Evolutionary conservation across 208 protist species (phyloP), one percentile per base, ranked within the genome.

Genomic region (Trypanosoma conorhini): DNA sequence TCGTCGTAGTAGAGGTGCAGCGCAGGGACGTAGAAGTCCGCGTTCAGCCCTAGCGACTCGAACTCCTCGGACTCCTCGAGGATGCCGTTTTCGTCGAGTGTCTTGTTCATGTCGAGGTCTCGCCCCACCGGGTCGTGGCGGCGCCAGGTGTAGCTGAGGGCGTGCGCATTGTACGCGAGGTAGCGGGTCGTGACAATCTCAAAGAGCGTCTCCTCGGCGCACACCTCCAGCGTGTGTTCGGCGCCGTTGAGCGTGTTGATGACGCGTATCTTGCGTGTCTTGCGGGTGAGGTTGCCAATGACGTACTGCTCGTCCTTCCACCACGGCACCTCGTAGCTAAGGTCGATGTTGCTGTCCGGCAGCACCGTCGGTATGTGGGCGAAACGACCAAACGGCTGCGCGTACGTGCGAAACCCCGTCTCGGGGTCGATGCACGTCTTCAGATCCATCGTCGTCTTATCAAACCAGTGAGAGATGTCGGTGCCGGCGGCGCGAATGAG

Each of bases 1-100:
- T 98, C 96, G 66, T 98, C 93, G 74, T 93, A 98, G 82, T 98
- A 98, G 12, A 98, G 71, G 67, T 97, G 93, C 28, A 98, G 78
- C 30, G 93, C 92, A 8, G 96, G 94, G 38, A 95, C 89, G 82
- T 98, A 97, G 72, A 89, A 96, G 73, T 98, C 93, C 15, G 92
- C 88, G 59, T 94, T 92, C 28, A 98, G 81, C 5, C 89, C 91
- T 13, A 98, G 63, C 57, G 82, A 81, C 74, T 95, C 92, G 67
- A 97, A 97, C 15, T 93, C 71, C 40, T 95, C 86, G 33, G 88
- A 86, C 75, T 98, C 96, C 67, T 98, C 96, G 3, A 76, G 26
- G 51, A 98, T 89, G 48, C 82, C 86, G 76, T 98, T 98, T 31
- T 91, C 91, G 58, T 97, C 87, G 1, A 98, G 83, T 3, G 93